Evolutionary conservation across 2,329 filamentous ascomycete genomes (phyloP).

Genomic region (Neonectria magnoliae): DNA sequence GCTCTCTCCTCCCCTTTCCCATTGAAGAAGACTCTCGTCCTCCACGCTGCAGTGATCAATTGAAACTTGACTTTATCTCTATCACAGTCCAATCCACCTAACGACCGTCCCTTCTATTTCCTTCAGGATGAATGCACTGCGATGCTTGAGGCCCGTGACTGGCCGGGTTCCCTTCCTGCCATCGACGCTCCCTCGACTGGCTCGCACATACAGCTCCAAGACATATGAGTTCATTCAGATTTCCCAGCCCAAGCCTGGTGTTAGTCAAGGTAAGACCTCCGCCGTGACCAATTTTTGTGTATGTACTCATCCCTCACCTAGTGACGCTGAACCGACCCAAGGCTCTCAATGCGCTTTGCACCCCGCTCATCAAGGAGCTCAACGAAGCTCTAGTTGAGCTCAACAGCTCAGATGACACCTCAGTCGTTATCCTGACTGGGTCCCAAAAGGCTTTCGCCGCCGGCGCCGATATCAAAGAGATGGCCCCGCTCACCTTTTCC

Average conservation of each 20-base stretch:
- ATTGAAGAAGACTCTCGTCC: not conserved
- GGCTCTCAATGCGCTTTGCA: slow-evolving; percentile 92
- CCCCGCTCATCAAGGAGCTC: slow-evolving; percentile 89
- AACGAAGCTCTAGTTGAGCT: slow-evolving; percentile 79
- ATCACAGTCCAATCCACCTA: not conserved
- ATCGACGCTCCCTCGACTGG: slow-evolving; percentile 65
- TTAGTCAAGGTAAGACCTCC: slow-evolving; percentile 77
- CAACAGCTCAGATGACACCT: slow-evolving; percentile 74
- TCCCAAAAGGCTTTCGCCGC: slow-evolving; percentile 92
- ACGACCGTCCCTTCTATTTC: not conserved
- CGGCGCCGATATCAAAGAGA: slow-evolving; percentile 98
- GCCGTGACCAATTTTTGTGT: slow-evolving; percentile 1
- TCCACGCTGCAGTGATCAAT: slow-evolving; percentile 7
- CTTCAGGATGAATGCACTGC: slow-evolving; percentile 61
- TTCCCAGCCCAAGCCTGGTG: slow-evolving; percentile 85
- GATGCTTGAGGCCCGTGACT: slow-evolving; percentile 69
- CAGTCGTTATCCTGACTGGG: slow-evolving; percentile 86
- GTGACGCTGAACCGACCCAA: slow-evolving; percentile 95
- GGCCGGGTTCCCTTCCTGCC: slow-evolving; percentile 59
- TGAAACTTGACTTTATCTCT: slow-evolving; percentile 1
- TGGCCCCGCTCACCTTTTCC: slow-evolving; percentile 91
- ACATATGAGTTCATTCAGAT: slow-evolving; percentile 85
- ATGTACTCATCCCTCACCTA: slow-evolving; percentile 49
- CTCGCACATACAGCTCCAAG: slow-evolving; percentile 62
- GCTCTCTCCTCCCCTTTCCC: not conserved